Percentiles rank a stretch among this genome's conserved stretches.
Evolutionary conservation across 176 grass and related monocot genomes (phyloP).

Genomic region (Paspalum vaginatum): DNA sequence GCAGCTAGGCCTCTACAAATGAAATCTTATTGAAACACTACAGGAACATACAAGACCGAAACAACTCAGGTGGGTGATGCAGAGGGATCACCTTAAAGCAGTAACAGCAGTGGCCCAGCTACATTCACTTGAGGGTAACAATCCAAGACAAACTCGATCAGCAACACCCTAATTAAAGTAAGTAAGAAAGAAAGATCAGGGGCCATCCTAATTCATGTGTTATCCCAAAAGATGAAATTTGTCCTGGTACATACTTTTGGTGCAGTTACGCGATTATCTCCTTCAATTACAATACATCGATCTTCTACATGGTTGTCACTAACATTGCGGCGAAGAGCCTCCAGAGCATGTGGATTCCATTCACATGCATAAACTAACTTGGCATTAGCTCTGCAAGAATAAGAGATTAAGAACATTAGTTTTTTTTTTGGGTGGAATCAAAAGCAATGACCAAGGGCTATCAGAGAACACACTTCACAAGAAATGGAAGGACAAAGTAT

Average conservation of each 20-base stretch:
- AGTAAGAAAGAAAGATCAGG: constrained; percentile 33
- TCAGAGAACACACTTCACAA: constrained; percentile 77
- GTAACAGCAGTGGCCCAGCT: constrained; percentile 83
- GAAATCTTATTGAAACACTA: constrained; percentile 1
- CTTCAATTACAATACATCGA: constrained; percentile 86
- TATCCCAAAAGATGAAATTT: constrained; percentile 22
- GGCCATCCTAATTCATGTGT: constrained; percentile 28
- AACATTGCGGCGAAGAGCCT: constrained; percentile 76
- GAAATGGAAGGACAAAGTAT: constrained; percentile 94
- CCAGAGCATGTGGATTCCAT: constrained; percentile 88
- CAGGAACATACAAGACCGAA: constrained; percentile 17
- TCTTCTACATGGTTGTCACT: constrained; percentile 66
- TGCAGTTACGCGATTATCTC: constrained; percentile 86
- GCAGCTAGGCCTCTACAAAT: constrained; percentile 4
- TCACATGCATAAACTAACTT: constrained; percentile 97
- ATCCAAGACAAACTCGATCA: constrained; percentile 83
- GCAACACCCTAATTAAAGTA: constrained; percentile 68
- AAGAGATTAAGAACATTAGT: neutral
- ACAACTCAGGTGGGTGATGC: neutral
- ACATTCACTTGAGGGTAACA: constrained; percentile 91
- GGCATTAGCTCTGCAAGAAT: constrained; percentile 67
- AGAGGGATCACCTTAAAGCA: constrained; percentile 72
- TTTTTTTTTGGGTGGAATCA: neutral
- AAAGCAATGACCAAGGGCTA: neutral
- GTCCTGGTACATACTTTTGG: constrained; percentile 60